Base-by-base conservation (phyloP, 2,329 filamentous ascomycete species). In the Raffaelea deltoideospora region DNA sequence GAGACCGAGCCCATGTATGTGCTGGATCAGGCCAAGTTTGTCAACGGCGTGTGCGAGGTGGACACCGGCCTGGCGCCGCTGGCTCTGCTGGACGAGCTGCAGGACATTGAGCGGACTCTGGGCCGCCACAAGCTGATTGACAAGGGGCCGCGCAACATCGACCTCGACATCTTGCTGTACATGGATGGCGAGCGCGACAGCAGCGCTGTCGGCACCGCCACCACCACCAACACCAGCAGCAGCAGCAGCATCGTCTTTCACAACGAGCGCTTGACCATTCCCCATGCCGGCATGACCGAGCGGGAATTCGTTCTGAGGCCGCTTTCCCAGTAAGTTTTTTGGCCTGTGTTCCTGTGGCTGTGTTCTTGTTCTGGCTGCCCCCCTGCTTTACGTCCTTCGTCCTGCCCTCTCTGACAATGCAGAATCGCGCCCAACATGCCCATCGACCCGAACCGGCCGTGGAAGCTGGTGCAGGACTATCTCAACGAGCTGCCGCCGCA, bases 1-100 rank as follows among this genome's bases (percentile, higher is more conserved):
- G 86, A 96, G 61, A 98, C 88, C 4, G 76, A 84, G 48, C 85
- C 90, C 18, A 98, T 98, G 90, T 98, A 98, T 57, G 81, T 95
- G 44, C 63, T 81, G 43, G 80, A 95, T 44, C 90, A 98, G 55
- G 76, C 77, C 43, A 72, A 73, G 22, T 98, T 98, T 52, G 63
- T 95, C 33, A 98, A 98, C 53, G 90, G 86, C 17, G 87, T 78
- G 39, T 94, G 85, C 55, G 83, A 93, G 75, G 74, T 95, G 34
- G 78, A 85, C 58, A 96, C 90, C 5, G 68, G 64, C 3, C 59
- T 95, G 10, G 67, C 70, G 15, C 87, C 90, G 0, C 59, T 88
- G 31, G 68, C 75, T 31, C 68, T 98, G 15, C 63, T 98, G 20
- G 77, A 93, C 51, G 63, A 73, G 41, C 69, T 98, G 1, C 88